Evolutionary conservation across 768 basidiomycete genomes (phyloP).

Genomic region (Suillus lakei): DNA sequence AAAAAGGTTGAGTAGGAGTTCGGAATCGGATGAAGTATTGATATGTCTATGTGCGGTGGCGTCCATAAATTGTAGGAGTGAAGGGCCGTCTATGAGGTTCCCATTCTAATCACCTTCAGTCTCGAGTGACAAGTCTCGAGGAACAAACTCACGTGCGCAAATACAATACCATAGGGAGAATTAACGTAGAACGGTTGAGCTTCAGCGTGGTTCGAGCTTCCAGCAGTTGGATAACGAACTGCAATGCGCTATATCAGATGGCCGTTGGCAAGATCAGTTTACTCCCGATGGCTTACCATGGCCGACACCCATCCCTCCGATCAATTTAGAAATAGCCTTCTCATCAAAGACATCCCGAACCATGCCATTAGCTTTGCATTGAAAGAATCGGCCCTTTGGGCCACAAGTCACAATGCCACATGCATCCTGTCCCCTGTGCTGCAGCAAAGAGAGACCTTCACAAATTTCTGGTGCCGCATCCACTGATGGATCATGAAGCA

Average conservation of each 20-base stretch:
- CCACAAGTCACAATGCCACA: conserved; percentile 98
- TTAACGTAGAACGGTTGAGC: conserved; percentile 99
- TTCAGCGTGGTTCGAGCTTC: conserved; percentile 94
- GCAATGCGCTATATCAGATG: conserved; percentile 16
- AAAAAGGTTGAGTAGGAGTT: conserved; percentile 95
- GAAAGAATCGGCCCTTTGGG: conserved; percentile 91
- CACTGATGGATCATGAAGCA: conserved; percentile 76
- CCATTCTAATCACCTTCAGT: conserved; percentile 73
- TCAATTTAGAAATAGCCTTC: conserved; percentile 71
- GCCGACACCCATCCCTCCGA: conserved; percentile 97
- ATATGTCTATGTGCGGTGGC: conserved; percentile 97
- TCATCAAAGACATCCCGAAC: conserved; percentile 95
- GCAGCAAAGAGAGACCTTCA: conserved; percentile 93
- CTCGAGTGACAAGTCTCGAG: background rate
- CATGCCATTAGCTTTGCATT: conserved; percentile 99
- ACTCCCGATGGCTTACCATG: conserved; percentile 62
- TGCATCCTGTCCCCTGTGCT: conserved; percentile 98
- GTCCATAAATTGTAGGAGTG: conserved; percentile 92
- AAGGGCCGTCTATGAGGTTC: conserved; percentile 91
- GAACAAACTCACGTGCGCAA: conserved; percentile 80
- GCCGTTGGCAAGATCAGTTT: conserved; percentile 23
- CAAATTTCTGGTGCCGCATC: conserved; percentile 88
- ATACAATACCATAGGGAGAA: conserved; percentile 98
- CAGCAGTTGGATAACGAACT: conserved; percentile 99
- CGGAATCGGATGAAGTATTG: conserved; percentile 98